Evolutionary conservation across 805 yeast species (phyloP).

Genomic region (Scheffersomyces stipitis): DNA sequence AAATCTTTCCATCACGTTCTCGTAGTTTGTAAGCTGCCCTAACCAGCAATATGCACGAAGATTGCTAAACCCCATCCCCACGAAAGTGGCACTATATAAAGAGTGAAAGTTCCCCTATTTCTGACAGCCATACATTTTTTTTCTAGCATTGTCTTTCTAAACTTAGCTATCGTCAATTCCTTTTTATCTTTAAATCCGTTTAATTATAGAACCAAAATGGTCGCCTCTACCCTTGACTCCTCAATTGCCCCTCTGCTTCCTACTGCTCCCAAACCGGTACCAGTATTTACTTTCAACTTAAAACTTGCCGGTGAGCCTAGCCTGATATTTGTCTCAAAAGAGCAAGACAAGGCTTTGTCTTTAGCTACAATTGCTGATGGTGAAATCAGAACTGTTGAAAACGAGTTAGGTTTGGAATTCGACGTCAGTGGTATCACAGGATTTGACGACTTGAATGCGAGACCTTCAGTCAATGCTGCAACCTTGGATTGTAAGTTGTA

Average conservation of each 20-base stretch:
- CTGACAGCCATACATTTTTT: no score
- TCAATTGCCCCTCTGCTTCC: conserved; percentile 15
- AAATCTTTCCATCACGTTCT: no score
- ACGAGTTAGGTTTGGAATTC: conserved; percentile 31
- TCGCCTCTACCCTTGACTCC: conserved; percentile 1
- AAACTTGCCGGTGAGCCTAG: conserved; percentile 21
- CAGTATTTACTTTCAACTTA: conserved; percentile 31
- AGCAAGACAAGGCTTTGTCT: conserved; percentile 16
- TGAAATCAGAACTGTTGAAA: conserved; percentile 27
- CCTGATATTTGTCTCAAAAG: conserved; percentile 14
- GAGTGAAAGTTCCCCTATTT: no score
- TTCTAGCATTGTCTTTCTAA: no score
- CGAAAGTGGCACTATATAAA: no score
- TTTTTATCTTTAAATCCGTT: no score
- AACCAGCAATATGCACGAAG: no score
- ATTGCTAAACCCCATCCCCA: no score
- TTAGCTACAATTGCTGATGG: conserved; percentile 28
- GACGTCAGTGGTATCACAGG: conserved; percentile 36
- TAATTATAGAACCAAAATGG: no score
- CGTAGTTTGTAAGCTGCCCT: no score
- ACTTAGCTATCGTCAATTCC: no score
- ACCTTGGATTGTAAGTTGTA: conserved; percentile 50
- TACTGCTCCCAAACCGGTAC: conserved; percentile 25
- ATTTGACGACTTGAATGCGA: conserved; percentile 46
- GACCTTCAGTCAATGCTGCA: conserved; percentile 19